Percentiles rank a stretch among this genome's conserved stretches.
phyloP scores from a whole-genome alignment of 164 flowering plant species.

The Santalum album region DNA sequence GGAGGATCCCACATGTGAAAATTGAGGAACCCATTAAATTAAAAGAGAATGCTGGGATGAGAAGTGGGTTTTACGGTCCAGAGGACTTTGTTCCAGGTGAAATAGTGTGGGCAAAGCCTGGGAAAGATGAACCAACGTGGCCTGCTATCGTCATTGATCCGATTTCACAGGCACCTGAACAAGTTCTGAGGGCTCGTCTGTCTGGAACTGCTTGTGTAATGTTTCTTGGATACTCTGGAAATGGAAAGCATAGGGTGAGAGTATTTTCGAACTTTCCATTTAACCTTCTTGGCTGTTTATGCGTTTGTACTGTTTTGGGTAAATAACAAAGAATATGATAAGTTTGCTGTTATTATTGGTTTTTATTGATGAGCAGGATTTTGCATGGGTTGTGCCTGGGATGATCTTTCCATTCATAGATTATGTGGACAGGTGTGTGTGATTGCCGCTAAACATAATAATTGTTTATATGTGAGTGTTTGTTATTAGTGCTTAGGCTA shows the following conservation, averaged over 20 bases:
- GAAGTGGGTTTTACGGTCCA: neutral
- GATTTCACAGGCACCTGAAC: conserved; percentile 65
- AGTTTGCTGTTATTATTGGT: conserved; percentile 1
- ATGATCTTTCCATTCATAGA: conserved; percentile 82
- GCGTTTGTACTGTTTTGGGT: neutral
- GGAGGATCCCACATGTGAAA: neutral
- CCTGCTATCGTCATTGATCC: conserved; percentile 97
- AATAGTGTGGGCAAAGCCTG: conserved; percentile 88
- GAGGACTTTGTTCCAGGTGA: conserved; percentile 72
- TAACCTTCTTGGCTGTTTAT: conserved; percentile 2
- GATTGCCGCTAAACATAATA: neutral
- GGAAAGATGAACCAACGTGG: conserved; percentile 77
- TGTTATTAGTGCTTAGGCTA: neutral
- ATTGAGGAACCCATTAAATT: conserved; percentile 1
- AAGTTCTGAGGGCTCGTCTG: conserved; percentile 58
- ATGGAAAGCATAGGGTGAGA: conserved; percentile 68
- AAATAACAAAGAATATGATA: neutral
- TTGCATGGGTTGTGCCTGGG: conserved; percentile 83
- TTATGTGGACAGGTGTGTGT: conserved; percentile 63
- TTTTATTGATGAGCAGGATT: conserved; percentile 52
- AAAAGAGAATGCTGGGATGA: neutral
- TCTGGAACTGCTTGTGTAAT: conserved; percentile 83
- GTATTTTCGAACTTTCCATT: neutral
- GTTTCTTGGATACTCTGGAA: conserved; percentile 84
- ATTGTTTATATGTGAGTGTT: neutral